These are phyloP conservation scores for Arabidopsis arenosa DNA, from an alignment of 345 rosid genomes.

Conservation along the genomic window DNA sequence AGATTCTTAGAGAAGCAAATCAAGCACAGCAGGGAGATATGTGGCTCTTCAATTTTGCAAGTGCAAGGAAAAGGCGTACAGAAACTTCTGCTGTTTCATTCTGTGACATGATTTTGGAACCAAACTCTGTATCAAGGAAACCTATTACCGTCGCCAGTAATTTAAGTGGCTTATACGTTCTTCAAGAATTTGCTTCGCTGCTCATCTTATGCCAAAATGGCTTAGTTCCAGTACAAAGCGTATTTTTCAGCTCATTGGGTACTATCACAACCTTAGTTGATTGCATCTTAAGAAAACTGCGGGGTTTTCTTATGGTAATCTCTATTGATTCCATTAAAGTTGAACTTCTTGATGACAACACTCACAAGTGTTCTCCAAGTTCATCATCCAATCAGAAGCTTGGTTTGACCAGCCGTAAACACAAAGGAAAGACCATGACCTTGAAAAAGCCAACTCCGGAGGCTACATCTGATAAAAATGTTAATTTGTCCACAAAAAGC, in stretches of 20 bases:
- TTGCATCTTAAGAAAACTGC: conserved; percentile 70
- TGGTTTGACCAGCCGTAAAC: conserved; percentile 54
- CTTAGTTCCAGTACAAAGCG: conserved; percentile 48
- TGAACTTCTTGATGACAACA: conserved; percentile 80
- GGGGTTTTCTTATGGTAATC: conserved; percentile 73
- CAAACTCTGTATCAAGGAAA: conserved; percentile 45
- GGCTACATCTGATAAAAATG: conserved; percentile 43
- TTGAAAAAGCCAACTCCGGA: conserved; percentile 53
- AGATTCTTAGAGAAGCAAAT: conserved; percentile 67
- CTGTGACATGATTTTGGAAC: conserved; percentile 32
- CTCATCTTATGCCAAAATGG: conserved; percentile 50
- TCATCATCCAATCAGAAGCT: conserved; percentile 63
- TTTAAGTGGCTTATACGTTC: conserved; percentile 60
- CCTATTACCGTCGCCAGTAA: conserved; percentile 44
- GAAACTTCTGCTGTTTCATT: conserved; percentile 41
- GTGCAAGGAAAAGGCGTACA: conserved; percentile 45
- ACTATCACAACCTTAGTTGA: conserved; percentile 69
- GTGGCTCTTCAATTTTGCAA: conserved; percentile 58
- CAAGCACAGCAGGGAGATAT: conserved; percentile 50
- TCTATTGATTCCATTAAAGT: conserved; percentile 74
- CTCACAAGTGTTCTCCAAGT: conserved; percentile 50
- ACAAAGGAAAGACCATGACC: conserved; percentile 61
- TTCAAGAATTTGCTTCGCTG: conserved; percentile 59
- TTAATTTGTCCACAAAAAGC: conserved; percentile 40
- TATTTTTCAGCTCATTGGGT: conserved; percentile 73